Evolutionary conservation across 768 basidiomycete genomes (phyloP).

Genomic region (Lactarius sp.): DNA sequence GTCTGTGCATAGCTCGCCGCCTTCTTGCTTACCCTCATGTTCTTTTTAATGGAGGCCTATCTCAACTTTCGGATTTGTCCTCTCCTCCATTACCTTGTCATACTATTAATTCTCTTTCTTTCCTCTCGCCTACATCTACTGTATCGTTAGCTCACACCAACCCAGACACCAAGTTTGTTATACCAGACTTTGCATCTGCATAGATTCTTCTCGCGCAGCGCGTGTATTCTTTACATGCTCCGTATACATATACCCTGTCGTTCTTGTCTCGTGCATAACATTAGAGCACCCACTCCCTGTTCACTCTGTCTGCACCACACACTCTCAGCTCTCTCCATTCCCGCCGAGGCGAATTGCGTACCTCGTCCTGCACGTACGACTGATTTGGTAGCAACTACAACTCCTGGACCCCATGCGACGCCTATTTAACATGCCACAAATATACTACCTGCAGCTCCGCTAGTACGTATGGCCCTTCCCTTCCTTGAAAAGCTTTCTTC

Average conservation of each 20-base stretch:
- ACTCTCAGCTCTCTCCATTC: background rate
- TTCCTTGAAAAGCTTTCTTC: no score
- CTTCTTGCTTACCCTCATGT: background rate
- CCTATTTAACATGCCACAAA: no score
- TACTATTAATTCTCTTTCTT: background rate
- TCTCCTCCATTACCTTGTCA: background rate
- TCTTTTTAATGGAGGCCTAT: background rate
- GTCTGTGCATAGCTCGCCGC: background rate
- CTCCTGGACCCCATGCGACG: no score
- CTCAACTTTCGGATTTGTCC: background rate
- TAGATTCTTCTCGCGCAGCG: constrained; percentile 1
- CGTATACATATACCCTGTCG: background rate
- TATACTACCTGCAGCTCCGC: no score
- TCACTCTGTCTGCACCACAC: background rate
- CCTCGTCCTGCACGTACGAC: background rate
- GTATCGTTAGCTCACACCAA: constrained; percentile 19
- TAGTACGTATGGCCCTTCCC: no score
- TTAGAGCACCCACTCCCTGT: background rate
- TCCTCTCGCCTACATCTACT: constrained; percentile 3
- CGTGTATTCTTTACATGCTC: constrained; percentile 6
- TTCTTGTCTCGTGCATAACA: constrained; percentile 4
- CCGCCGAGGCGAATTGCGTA: background rate
- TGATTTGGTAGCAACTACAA: background rate
- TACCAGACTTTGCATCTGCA: constrained; percentile 8
- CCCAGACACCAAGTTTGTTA: constrained; percentile 6